These are phyloP conservation scores for Scutellaria barbata DNA, from an alignment of 257 asterid species.

Conservation along the genomic window DNA sequence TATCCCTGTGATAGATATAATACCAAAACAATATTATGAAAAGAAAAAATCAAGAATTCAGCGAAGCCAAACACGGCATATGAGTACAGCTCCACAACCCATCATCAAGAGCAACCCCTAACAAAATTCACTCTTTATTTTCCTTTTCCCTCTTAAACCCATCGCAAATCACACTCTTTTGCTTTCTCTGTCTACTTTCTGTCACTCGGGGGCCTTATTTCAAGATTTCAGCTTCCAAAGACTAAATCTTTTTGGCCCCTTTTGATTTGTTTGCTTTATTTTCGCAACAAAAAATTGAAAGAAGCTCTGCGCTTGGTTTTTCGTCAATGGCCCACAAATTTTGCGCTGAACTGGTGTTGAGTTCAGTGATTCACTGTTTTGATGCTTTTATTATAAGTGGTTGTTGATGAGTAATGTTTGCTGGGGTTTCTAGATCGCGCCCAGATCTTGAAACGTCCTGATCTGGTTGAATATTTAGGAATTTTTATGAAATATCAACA, in stretches of 20 bases:
- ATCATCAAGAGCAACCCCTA: conserved; percentile 41
- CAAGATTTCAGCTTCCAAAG: conserved; percentile 50
- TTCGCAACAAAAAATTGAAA: conserved; percentile 11
- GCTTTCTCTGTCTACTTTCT: conserved; percentile 39
- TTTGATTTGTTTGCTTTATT: conserved; percentile 6
- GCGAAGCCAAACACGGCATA: conserved; percentile 35
- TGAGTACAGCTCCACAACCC: conserved; percentile 37
- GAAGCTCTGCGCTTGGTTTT: conserved; percentile 41
- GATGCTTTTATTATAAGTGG: conserved; percentile 42
- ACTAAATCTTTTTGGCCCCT: conserved; percentile 43
- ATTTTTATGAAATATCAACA: conserved; percentile 33
- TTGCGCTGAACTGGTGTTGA: conserved; percentile 33
- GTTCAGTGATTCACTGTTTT: conserved; percentile 39
- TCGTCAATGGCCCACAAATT: conserved; percentile 47
- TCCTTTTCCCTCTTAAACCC: conserved; percentile 36
- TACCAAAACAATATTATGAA: not conserved
- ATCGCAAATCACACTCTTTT: conserved; percentile 34
- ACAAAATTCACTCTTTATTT: conserved; percentile 27
- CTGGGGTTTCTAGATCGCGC: conserved; percentile 66
- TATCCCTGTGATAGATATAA: no score
- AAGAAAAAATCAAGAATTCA: conserved; percentile 30
- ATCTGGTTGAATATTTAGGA: conserved; percentile 49
- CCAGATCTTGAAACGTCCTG: conserved; percentile 69
- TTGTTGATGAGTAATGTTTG: conserved; percentile 48
- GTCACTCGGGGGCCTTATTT: conserved; percentile 45